Evolutionary conservation across 1,284 basidiomycete species (phyloP), one percentile per base, ranked within the genome.

Genomic region (Melampsora larici-populina): DNA sequence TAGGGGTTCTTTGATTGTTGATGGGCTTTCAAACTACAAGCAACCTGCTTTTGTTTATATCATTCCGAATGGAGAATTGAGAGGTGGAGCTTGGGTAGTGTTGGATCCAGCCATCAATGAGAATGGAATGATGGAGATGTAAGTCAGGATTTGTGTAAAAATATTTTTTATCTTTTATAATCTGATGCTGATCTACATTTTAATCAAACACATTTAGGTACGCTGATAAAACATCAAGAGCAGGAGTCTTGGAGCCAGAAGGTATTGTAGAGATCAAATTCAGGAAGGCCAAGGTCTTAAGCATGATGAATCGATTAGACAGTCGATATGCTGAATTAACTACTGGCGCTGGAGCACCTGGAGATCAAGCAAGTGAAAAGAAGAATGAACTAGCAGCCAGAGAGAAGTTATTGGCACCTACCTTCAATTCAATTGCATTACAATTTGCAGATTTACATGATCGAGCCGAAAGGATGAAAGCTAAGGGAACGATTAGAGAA

Each of bases 1-100:
- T 77, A 82, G 82, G 40, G 85, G 85, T 55, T 85, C 84, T 78
- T 84, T 85, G 81, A 99, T 99, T 80, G 97, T 99, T 85, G 97
- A 99, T 84, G 97, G 96, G 63, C 88, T 99, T 49, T 95, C 94
- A 69, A 90, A 89, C 84, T 99, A 97, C 88, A 96, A 93, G 85
- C 94, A 97, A 82, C 97, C 97, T n/a, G 92, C 97, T 80, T 98
- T 98, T 84, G 93, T 99, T 78, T 98, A 99, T 87, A 95, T 99
- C 80, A 91, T 98, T 13, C 97, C 97, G 46, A 97, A 98, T 82
- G 97, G 96, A 81, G 97, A 99, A 85, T 89, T 99, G 67, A 94
- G 97, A 84, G 97, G 97, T 84, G 97, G 97, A 83, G 97, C 97
- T 62, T 99, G 96, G 95, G 97, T 99, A 81, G 97, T 99, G 6